These are phyloP conservation scores for Gracilariopsis chorda DNA, from an alignment of 23 red algal genomes.

Conservation along the genomic window DNA sequence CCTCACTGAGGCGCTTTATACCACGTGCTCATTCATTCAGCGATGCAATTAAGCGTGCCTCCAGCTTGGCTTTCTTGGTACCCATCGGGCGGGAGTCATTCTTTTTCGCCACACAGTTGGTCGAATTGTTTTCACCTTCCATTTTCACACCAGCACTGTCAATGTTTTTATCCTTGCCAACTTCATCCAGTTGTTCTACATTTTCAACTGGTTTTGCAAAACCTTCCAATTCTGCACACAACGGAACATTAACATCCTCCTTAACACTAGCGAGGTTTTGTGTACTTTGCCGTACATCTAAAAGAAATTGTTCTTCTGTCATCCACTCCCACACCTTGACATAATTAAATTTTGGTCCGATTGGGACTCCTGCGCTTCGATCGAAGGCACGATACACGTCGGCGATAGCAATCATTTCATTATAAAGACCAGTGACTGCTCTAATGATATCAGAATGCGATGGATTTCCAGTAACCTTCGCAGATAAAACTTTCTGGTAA, in stretches of 20 bases:
- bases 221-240: not conserved
- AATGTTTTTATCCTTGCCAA: no score
- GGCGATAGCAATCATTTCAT: not conserved
- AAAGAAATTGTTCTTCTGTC: not conserved
- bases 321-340: not conserved
- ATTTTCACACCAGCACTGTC: no score
- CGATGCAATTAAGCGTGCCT: not conserved
- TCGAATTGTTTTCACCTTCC: not conserved
- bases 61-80: not conserved
- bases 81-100: not conserved
- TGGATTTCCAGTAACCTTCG: not conserved
- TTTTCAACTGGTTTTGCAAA: not conserved
- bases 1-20: not conserved
- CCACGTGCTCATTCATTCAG: not conserved
- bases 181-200: no score
- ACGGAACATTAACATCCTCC: not conserved
- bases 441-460: not conserved
- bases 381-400: not conserved
- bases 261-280: no score
- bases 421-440: not conserved
- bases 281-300: no score
- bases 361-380: not conserved
- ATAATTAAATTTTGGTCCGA: not conserved
- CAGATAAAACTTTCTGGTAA: not conserved
- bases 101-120: no score